These are phyloP conservation scores for Cyclotella sp. DNA, from an alignment of 108 stramenopile genomes.

Conservation along the genomic window DNA sequence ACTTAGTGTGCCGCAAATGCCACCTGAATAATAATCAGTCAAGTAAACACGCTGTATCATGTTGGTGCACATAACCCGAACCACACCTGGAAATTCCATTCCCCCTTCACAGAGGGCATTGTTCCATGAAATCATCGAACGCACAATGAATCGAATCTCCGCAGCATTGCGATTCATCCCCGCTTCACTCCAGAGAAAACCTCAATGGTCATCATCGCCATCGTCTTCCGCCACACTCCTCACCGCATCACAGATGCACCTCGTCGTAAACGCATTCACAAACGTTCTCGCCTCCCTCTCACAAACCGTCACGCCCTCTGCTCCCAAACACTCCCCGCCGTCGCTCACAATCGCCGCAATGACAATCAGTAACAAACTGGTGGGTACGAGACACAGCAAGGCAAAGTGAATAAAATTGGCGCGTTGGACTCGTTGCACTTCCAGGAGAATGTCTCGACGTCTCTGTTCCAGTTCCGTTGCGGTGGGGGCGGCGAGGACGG, in stretches of 20 bases:
- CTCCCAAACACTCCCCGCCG: constrained; percentile 61
- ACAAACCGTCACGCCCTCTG: constrained; percentile 57
- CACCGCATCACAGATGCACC: constrained; percentile 87
- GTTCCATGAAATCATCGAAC: no score
- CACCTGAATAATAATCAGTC: no score
- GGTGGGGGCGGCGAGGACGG: not conserved
- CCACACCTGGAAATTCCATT: no score
- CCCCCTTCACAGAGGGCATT: no score
- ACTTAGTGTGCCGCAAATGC: no score
- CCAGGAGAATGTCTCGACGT: constrained; percentile 36
- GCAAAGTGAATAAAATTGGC: constrained; percentile 82
- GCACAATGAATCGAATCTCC: no score
- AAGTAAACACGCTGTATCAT: no score
- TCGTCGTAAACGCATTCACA: constrained; percentile 88
- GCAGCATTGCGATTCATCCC: no score
- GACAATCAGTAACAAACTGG: constrained; percentile 75
- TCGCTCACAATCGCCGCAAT: constrained; percentile 74
- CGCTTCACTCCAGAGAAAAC: no score
- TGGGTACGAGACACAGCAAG: constrained; percentile 82
- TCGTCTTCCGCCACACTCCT: constrained; percentile 17
- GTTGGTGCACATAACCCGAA: no score
- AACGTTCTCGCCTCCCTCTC: constrained; percentile 72
- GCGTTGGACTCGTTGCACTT: constrained; percentile 74
- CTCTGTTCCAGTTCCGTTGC: constrained; percentile 22
- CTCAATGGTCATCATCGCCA: not conserved